Evolutionary conservation across 768 basidiomycete genomes (phyloP), one percentile per base, ranked within the genome.

Genomic region (Agrocybe pediades): DNA sequence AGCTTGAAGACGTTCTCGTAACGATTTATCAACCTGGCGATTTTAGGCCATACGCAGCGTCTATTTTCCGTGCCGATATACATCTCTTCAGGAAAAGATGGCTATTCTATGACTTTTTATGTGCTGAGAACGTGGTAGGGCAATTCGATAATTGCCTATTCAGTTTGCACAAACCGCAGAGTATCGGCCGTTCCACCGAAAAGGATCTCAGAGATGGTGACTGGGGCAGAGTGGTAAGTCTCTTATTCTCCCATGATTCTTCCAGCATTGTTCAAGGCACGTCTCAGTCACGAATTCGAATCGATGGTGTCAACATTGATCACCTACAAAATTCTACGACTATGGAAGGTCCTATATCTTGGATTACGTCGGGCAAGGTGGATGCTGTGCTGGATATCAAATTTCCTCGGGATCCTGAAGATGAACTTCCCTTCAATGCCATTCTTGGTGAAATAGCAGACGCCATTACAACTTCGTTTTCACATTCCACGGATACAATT

Each of bases 131-230:
- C 58, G 89, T 98, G 39, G 96, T 97, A 8, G 97, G 97, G 3
- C 97, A 99, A 68, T 92, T 94, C 58, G 97, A 99, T 68, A 98
- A 98, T 65, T 99, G 97, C 63, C 67, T 99, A 17, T 97, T 97
- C 74, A 98, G 95, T 66, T 67, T 99, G 58, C 97, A 98, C 64
- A 90, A 87, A 65, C 96, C 96, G 6, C 96, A 98, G 73, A 96
- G 92, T 66, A 92, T 98, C 46, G 93, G 95, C 1, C 78, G 92
- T 56, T 94, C 92, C 4, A 92, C 86, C 43, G 88, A 92, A 64
- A 89, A 85, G 63, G 94, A 96, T 55, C 65, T 90, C 26, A 84
- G 87, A 66, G 88, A 94, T 65, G 86, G 86, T 16, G 83, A 87
- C 54, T 95, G 93, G 88, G 86, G 84, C 9, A 80, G 91, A 46